A percentile compares a stretch with the other conserved stretches of the same genome.
These are phyloP conservation scores for Leccinum subgranulosum DNA, from an alignment of 768 basidiomycete species.

Conservation along the genomic window DNA sequence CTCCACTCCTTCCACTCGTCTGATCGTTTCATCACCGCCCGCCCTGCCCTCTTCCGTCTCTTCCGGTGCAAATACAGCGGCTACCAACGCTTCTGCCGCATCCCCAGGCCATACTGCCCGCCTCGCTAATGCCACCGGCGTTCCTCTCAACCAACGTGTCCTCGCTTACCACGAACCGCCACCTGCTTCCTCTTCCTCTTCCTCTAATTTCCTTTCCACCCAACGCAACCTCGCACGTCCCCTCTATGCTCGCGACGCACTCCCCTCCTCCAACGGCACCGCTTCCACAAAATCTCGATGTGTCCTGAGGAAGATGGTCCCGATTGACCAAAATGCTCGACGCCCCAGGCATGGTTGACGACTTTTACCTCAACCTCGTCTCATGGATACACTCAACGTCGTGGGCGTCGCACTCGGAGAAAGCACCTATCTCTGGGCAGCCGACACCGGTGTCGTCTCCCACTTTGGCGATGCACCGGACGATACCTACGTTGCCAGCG, in stretches of 20 bases:
- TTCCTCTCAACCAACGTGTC: slow-evolving; percentile 76
- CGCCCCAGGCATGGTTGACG: slow-evolving; percentile 89
- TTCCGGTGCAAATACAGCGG: slow-evolving; percentile 47
- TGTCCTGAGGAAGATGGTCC: no score
- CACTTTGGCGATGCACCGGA: slow-evolving; percentile 74
- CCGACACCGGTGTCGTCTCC: slow-evolving; percentile 82
- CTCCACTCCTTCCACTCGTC: slow-evolving; percentile 63
- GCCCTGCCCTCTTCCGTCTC: slow-evolving; percentile 63
- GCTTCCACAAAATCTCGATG: slow-evolving; percentile 71
- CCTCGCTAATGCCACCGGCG: slow-evolving; percentile 70
- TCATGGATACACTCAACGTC: slow-evolving; percentile 82
- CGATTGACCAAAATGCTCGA: no score
- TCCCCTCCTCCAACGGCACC: slow-evolving; percentile 62
- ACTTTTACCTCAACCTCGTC: slow-evolving; percentile 95
- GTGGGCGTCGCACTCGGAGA: slow-evolving; percentile 89
- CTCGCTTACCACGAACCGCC: slow-evolving; percentile 88
- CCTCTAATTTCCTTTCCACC: slow-evolving; percentile 67
- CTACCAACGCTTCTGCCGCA: slow-evolving; percentile 38
- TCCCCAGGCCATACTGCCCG: slow-evolving; percentile 81
- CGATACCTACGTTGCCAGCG: slow-evolving; percentile 69
- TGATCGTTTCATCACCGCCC: slow-evolving; percentile 72
- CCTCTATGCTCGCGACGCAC: slow-evolving; percentile 64
- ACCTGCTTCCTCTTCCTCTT: slow-evolving; percentile 72
- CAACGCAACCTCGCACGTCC: slow-evolving; percentile 78
- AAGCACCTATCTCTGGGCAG: slow-evolving; percentile 91